phyloP scores from a whole-genome alignment of 129 eudicot genomes.

The Erigeron canadensis region DNA sequence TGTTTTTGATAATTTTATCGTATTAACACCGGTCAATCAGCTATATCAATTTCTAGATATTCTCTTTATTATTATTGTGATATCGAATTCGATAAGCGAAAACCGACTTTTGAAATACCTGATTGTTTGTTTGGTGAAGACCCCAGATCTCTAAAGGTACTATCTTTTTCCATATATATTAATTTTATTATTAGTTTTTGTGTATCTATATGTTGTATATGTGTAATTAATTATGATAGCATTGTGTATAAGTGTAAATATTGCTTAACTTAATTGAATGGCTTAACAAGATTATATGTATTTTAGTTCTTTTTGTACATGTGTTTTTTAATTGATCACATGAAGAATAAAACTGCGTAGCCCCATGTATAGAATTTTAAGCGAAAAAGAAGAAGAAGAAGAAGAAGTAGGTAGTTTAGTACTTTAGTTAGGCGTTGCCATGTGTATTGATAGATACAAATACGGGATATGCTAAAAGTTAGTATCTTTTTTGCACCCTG shows the following conservation, averaged over 20 bases:
- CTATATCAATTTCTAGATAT: not conserved
- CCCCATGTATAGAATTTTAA: too few species aligned
- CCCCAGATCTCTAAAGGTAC: slow-evolving; percentile 31
- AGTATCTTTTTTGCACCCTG: too few species aligned
- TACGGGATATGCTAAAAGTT: too few species aligned
- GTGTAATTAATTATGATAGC: not conserved
- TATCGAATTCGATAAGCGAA: slow-evolving; percentile 24
- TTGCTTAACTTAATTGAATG: not conserved
- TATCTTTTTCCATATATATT: not conserved
- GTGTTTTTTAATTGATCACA: too few species aligned
- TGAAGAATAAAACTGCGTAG: too few species aligned
- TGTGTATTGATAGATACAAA: too few species aligned
- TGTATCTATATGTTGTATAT: slow-evolving; percentile 13
- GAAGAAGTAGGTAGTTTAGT: too few species aligned
- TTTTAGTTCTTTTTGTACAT: not conserved
- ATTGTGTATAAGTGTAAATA: not conserved
- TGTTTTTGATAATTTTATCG: slow-evolving; percentile 13
- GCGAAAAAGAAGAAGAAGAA: too few species aligned
- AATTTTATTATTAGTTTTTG: not conserved
- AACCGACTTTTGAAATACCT: not conserved
- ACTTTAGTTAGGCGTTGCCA: too few species aligned
- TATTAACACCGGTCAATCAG: not conserved
- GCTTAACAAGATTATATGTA: not conserved
- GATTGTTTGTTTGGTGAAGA: not conserved
- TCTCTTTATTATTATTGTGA: not conserved